Base-by-base conservation (phyloP, 2,329 filamentous ascomycete species). In the Septoria petroselini region DNA sequence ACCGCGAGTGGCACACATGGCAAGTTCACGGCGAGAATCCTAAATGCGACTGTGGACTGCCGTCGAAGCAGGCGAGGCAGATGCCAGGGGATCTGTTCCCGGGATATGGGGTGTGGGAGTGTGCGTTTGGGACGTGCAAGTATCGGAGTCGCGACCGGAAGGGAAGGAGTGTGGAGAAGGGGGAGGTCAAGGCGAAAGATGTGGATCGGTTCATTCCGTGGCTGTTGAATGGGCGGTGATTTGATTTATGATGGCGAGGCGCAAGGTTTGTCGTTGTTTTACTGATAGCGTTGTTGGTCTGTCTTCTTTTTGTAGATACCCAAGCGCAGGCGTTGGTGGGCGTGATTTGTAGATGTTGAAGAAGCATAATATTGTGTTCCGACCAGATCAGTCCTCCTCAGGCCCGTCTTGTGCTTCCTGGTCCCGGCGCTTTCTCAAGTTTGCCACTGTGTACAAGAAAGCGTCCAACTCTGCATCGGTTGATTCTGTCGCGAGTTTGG, bases 361-460 rank as follows among this genome's bases (percentile, higher is more conserved):
- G n/a, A n/a, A n/a, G n/a, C n/a, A n/a, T n/a, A n/a, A n/a, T n/a
- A n/a, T n/a, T n/a, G n/a, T n/a, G 23, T 9, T 27, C 9, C 23
- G 23, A 27, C 23, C 19, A 14, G 7, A 30, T 35, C 23, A 46
- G 8, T 46, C 42, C 23, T 46, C 30, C 21, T 46, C 42, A 11
- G 42, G 30, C 14, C 35, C 40, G 6, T 45, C 50, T 8, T 45
- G 45, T 27, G 14, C 33, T 37, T 49, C 53, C 12, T 44, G 21
- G 12, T 51, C 45, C 30, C 68, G 69, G 45, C 74, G 68, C 62
- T 79, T 79, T 48, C 76, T 69, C 40, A 79, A 65, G 48, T 75
- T 75, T 53, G 72, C 72, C 35, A 76, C 64, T 21, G 67, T 68
- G 60, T 77, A 77, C 18, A 78, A 64, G 17, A 76, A 63, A 43